Evolutionary conservation across 495 filamentous ascomycete genomes (phyloP).

Genomic region (Melanomma pulvis-pyrius): DNA sequence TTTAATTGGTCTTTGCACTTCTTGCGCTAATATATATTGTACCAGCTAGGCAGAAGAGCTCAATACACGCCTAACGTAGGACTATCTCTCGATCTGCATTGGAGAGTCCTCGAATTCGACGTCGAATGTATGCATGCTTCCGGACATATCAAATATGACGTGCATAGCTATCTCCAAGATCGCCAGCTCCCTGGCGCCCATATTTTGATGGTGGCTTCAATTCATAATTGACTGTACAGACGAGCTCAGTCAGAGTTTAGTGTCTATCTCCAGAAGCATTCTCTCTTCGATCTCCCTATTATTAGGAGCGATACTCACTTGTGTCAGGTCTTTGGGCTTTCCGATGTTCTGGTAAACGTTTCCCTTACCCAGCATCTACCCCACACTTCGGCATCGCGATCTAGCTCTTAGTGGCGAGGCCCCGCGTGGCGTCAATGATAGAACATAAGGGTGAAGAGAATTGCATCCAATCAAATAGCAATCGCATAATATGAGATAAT

Average conservation of each 20-base stretch:
- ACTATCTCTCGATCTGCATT: too few species aligned
- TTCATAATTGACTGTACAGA: too few species aligned
- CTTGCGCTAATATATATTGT: too few species aligned
- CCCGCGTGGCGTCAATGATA: neutral
- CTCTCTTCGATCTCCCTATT: neutral
- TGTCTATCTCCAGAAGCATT: neutral
- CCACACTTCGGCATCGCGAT: neutral
- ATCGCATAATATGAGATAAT: too few species aligned
- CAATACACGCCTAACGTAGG: neutral
- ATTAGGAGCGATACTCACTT: neutral
- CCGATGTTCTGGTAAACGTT: slow-evolving; percentile 1
- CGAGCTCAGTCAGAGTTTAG: too few species aligned
- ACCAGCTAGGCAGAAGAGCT: neutral
- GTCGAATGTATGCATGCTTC: neutral
- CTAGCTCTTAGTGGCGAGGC: neutral
- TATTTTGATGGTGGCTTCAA: too few species aligned
- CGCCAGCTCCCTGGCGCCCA: too few species aligned
- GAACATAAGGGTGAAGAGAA: neutral
- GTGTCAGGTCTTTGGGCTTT: neutral
- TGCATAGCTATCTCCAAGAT: too few species aligned
- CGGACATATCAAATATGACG: neutral
- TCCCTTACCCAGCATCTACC: neutral
- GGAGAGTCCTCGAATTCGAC: neutral
- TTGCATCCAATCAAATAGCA: neutral
- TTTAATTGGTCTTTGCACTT: too few species aligned